A percentile compares a stretch with the other conserved stretches of the same genome.
phyloP scores from a whole-genome alignment of 805 yeast genomes.

The Yarrowia keelungensis region DNA sequence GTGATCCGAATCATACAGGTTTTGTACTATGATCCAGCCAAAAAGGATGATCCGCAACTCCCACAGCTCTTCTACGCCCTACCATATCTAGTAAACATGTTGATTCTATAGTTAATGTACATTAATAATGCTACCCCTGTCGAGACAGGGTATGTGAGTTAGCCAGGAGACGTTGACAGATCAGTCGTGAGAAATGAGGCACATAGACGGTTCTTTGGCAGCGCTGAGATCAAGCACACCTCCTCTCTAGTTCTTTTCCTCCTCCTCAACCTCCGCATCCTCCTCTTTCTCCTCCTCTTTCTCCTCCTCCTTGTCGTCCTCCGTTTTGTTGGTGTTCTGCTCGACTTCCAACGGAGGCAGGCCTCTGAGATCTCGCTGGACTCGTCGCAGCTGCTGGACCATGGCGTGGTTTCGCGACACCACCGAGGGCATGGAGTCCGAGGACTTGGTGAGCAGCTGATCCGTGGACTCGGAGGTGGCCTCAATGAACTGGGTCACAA shows the following conservation, averaged over 20 bases:
- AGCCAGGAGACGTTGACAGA: no score
- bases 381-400: constrained; percentile 68
- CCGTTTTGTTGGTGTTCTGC: not conserved
- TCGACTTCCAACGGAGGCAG: constrained; percentile 62
- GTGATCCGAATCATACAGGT: no score
- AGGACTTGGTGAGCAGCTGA: constrained; percentile 65
- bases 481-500: constrained; percentile 55
- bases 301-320: constrained; percentile 5
- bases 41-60: no score
- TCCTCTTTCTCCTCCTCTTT: not conserved
- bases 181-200: no score
- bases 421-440: constrained; percentile 13
- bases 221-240: no score
- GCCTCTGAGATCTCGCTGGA: constrained; percentile 81
- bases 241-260: no score
- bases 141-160: no score
- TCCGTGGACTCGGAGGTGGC: constrained; percentile 54
- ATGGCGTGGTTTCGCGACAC: constrained; percentile 49
- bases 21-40: no score
- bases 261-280: not conserved
- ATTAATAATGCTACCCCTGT: constrained; percentile 15
- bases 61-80: not conserved
- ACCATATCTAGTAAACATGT: not conserved
- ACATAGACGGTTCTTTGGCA: no score
- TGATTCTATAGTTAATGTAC: constrained; percentile 33